Evolutionary conservation across 257 asterid species (phyloP).

Genomic region (Henckelia pumila): DNA sequence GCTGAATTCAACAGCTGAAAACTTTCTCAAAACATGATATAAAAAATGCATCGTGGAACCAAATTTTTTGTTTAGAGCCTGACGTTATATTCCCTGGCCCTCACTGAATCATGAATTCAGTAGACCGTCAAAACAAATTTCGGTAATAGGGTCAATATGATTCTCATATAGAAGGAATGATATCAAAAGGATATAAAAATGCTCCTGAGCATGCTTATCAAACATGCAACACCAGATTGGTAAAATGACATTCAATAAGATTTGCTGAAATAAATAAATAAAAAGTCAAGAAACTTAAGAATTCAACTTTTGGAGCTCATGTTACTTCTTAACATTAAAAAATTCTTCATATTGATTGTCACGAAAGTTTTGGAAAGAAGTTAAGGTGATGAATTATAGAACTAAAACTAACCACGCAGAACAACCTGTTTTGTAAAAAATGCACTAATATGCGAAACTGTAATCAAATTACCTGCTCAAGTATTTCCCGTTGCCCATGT

Average conservation of each 20-base stretch:
- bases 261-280: no score
- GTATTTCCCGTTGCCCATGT: conserved; percentile 82
- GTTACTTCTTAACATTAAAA: background rate
- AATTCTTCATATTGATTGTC: no score
- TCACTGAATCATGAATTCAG: background rate
- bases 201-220: background rate
- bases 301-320: background rate
- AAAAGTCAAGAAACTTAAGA: background rate
- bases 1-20: conserved; percentile 9
- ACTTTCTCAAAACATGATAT: background rate
- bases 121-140: background rate
- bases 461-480: conserved; percentile 68
- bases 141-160: background rate
- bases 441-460: background rate
- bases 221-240: background rate
- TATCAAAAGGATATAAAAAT: background rate
- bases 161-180: background rate
- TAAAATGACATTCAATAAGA: background rate
- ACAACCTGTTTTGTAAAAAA: background rate
- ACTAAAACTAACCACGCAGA: background rate
- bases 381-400: background rate
- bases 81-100: background rate
- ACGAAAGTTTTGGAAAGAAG: background rate
- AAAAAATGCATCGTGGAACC: background rate
- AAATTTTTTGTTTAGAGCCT: conserved; percentile 1